Evolutionary conservation across 2,329 filamentous ascomycete genomes (phyloP).

Genomic region (Pestalotiopsis sp.): DNA sequence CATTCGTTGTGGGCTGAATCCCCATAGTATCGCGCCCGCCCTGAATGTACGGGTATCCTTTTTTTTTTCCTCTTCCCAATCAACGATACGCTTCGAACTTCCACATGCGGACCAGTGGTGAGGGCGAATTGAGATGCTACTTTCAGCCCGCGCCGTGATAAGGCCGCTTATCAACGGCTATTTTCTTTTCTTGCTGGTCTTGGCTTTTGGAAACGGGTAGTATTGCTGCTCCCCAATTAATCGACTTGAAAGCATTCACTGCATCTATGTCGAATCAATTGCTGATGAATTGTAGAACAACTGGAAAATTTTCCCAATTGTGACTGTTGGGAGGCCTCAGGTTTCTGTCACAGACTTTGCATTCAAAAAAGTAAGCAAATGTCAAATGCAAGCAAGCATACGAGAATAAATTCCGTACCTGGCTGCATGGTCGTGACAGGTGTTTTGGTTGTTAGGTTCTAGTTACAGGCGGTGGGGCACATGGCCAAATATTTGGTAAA

Average conservation of each 20-base stretch:
- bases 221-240: neutral
- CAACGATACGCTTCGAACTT: slow-evolving; percentile 6
- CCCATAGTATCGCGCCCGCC: neutral
- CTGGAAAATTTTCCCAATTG: neutral
- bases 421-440: neutral
- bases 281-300: neutral
- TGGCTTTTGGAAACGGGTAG: neutral
- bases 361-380: neutral
- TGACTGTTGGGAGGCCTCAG: neutral
- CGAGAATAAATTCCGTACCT: neutral
- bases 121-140: neutral
- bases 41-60: neutral
- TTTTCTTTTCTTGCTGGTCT: neutral
- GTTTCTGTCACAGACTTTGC: neutral
- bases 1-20: neutral
- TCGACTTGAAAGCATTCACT: neutral
- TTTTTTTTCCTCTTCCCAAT: neutral
- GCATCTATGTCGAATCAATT: neutral
- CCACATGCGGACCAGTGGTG: neutral
- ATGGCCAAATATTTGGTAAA: neutral
- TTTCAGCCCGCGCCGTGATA: neutral
- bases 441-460: neutral
- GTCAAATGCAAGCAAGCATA: neutral
- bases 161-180: slow-evolving; percentile 11
- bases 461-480: neutral